These are phyloP conservation scores for Trebouxia sp. DNA, from an alignment of 139 green algal genomes.

Conservation along the genomic window DNA sequence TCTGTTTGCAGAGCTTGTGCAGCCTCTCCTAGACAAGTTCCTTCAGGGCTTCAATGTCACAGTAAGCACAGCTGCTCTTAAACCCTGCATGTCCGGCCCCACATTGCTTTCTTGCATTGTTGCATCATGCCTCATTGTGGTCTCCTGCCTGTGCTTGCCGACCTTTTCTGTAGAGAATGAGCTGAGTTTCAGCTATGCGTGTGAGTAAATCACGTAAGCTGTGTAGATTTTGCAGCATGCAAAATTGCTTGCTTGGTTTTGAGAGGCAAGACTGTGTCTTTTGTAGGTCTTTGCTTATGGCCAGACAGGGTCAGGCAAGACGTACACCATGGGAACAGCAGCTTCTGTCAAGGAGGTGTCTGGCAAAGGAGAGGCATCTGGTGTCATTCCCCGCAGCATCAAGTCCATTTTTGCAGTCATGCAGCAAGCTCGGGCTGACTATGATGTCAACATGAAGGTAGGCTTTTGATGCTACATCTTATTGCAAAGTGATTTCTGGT, in stretches of 20 bases:
- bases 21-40: conserved; percentile 44
- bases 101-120: too few relatives aligned
- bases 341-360: conserved; percentile 13
- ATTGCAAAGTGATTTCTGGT: not conserved
- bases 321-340: conserved; percentile 51
- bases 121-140: too few relatives aligned
- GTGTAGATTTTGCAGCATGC: not conserved
- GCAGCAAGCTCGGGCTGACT: not conserved
- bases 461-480: not conserved
- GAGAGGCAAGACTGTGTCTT: not conserved
- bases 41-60: conserved; percentile 50
- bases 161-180: not conserved
- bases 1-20: conserved; percentile 38
- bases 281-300: conserved; percentile 59
- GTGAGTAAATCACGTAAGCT: not conserved
- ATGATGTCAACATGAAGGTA: conserved; percentile 44
- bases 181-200: not conserved
- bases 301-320: conserved; percentile 69
- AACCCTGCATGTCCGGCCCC: too few relatives aligned
- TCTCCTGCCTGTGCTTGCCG: not conserved
- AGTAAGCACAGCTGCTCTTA: not conserved
- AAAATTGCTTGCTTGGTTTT: not conserved
- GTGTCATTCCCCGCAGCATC: conserved; percentile 36
- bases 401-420: conserved; percentile 34
- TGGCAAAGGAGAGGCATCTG: not conserved